These are phyloP conservation scores for Eimeria zaria DNA, from an alignment of 169 alveolate genomes.

Conservation along the genomic window DNA sequence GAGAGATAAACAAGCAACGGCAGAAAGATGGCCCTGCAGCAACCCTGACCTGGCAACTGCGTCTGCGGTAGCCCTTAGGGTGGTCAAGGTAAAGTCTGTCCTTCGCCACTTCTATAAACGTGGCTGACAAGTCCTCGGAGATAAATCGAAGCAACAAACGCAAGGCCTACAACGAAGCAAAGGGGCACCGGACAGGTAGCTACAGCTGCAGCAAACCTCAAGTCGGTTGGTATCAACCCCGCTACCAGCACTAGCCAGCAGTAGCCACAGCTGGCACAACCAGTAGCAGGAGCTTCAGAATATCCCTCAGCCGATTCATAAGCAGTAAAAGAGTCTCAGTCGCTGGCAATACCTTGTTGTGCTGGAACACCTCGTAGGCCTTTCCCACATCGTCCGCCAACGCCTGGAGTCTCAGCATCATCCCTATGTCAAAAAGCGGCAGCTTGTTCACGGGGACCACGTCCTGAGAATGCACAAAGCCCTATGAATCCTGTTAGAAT, in stretches of 20 bases:
- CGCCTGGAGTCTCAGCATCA: slow-evolving; percentile 58
- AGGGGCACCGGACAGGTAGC: background rate
- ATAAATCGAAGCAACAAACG: slow-evolving; percentile 54
- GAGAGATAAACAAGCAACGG: background rate
- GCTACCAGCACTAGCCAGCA: background rate
- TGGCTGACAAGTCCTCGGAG: slow-evolving; percentile 64
- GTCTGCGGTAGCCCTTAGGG: slow-evolving; percentile 71
- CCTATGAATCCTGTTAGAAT: background rate
- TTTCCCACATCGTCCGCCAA: slow-evolving; percentile 20
- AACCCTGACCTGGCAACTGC: slow-evolving; percentile 80
- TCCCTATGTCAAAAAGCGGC: slow-evolving; percentile 71
- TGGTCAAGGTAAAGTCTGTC: slow-evolving; percentile 82
- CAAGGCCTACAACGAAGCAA: slow-evolving; percentile 35
- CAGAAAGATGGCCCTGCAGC: background rate
- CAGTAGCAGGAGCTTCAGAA: background rate
- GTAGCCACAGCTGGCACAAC: background rate
- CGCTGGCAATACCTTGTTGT: slow-evolving; percentile 26
- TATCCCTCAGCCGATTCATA: background rate
- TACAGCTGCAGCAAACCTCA: background rate
- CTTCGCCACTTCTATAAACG: slow-evolving; percentile 76
- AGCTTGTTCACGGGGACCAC: slow-evolving; percentile 37
- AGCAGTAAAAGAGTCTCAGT: background rate
- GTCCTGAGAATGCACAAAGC: slow-evolving; percentile 12
- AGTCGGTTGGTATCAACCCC: background rate
- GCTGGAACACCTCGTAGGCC: slow-evolving; percentile 60